Base-by-base conservation (phyloP, 768 basidiomycete species). In the Mycena crocata region DNA sequence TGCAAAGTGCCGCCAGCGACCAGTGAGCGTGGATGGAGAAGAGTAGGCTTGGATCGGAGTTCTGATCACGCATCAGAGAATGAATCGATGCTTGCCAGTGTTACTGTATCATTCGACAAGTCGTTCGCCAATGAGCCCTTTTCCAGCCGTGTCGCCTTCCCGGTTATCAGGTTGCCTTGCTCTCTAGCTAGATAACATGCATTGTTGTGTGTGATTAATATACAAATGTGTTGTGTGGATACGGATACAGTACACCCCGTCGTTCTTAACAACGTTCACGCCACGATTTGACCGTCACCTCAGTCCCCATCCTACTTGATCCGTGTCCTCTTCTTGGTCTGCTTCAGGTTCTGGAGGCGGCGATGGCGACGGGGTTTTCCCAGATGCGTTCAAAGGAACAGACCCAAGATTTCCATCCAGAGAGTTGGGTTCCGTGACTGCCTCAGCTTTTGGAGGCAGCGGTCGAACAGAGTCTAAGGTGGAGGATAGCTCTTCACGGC, bases 1-100 rank as follows among this genome's bases (percentile, higher is more conserved):
- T 24, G 54, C 37, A 64, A 39, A 60, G 62, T 69, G 78, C 74
- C 74, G 73, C 75, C 74, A 77, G 74, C 77, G 73, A 75, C 78
- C 39, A 44, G 46, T 48, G 40, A 39, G 35, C 48, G 59, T 60
- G 54, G 48, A 46, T 54, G 61, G 55, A 40, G 26, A 61, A 37
- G 56, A 19, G 64, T 31, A 37, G 23, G 55, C 31, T 64, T 35
- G 19, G 31, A 57, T 57, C 32, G 32, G 2, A n/a, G n/a, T n/a
- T n/a, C n/a, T 2, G 14, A 23, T 34, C 26, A n/a, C 40, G 28
- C 6, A 61, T 61, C 59, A 34, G 26, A 12, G 3, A 49, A 19
- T 23, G 13, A 30, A 54, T 35, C 35, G 37, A 44, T 62, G 26
- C 30, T 13, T 42, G 51, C 42, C 24, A 58, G 52, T 58, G 9